Evolutionary conservation across 1,284 basidiomycete genomes (phyloP), one percentile per base, ranked within the genome.

Genomic region (Erythrobasidium hasegawianum): DNA sequence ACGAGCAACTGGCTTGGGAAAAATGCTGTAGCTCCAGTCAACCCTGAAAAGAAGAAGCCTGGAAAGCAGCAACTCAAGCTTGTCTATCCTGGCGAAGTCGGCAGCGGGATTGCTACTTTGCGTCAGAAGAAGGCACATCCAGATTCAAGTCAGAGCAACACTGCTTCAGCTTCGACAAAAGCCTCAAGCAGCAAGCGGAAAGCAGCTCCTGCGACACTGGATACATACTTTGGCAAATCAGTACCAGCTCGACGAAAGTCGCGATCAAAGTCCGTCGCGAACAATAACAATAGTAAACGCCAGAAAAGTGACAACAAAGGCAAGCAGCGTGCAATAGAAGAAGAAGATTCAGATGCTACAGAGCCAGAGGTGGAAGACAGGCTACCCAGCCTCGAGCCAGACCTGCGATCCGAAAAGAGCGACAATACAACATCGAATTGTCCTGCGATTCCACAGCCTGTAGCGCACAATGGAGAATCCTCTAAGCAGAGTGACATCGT

Each of bases 41-140:
- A 53, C 4, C 9, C 8, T 20, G 16, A 3, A n/a, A n/a, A n/a
- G 26, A 53, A 53, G 50, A 53, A 53, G 50, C 16, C 50, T 9
- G 50, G 20, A 24, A 29, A 53, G 8, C 20, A 24, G 20, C 59
- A 61, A 27, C 49, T 52, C 38, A 53, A 61, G 50, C 59, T 61
- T 39, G 52, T 61, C 45, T 54, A 41, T 18, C 49, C 59, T 20
- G 59, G 59, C n/a, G 59, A 61, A 33, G 38, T 26, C 33, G 59
- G 59, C 16, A 61, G 50, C 39, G 59, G 59, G 10, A 40, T 61
- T 18, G 59, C 39, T 8, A 54, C 50, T 22, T 40, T 49, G 1
- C 1, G 29, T 20, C 27, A 33, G 33, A 11, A 18, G 20, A 27
- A 39, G 54, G 22, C n/a, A 2, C 20, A 18, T 16, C n/a, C 41